Evolutionary conservation across 129 eudicot genomes (phyloP).

Genomic region (Flaveria robusta): DNA sequence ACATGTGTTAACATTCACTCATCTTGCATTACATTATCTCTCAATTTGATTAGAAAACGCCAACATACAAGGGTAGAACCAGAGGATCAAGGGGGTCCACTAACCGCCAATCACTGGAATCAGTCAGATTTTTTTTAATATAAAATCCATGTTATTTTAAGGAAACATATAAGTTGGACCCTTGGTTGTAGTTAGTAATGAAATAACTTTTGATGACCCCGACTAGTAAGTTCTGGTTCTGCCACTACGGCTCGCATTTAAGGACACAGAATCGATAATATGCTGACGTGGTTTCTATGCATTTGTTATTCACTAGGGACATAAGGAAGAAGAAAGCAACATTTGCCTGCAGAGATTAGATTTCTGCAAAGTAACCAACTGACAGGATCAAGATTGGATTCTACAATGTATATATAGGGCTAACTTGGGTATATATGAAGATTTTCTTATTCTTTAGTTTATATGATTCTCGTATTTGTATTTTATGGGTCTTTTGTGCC

Average conservation of each 20-base stretch:
- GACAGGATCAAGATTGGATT: background rate
- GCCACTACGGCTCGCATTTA: no score
- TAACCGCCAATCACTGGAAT: no score
- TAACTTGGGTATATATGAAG: background rate
- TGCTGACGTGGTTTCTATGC: background rate
- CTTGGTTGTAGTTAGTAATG: no score
- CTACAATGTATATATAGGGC: background rate
- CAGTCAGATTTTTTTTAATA: no score
- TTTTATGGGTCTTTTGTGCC: background rate
- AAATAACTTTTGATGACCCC: no score
- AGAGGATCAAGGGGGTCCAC: no score
- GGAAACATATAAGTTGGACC: no score
- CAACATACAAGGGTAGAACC: no score
- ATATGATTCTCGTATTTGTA: background rate
- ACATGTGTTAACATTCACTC: background rate
- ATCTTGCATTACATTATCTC: background rate
- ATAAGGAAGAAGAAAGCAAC: slow-evolving; percentile 16
- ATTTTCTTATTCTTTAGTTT: slow-evolving; percentile 14
- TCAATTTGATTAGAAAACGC: no score
- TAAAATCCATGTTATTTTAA: no score
- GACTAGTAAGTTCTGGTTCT: no score
- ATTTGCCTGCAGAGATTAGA: background rate
- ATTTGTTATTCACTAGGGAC: slow-evolving; percentile 16
- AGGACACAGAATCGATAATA: background rate
- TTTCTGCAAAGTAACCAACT: slow-evolving; percentile 1